phyloP scores from a whole-genome alignment of 805 yeast species.

The Nakazawaea ernobii region DNA sequence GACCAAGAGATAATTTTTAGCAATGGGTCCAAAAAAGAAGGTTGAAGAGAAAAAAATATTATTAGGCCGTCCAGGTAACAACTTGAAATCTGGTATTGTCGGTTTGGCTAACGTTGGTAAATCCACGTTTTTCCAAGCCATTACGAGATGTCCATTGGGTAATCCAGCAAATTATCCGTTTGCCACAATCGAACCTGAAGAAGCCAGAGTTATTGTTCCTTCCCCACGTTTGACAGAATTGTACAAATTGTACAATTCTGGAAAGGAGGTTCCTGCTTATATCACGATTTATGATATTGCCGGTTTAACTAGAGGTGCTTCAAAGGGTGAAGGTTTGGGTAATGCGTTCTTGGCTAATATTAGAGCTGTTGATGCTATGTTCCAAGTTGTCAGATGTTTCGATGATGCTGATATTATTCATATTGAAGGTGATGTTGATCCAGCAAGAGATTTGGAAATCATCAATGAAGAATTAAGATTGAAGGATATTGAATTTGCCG shows the following conservation, averaged over 20 bases:
- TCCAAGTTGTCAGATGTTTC: constrained; percentile 64
- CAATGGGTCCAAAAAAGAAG: constrained; percentile 35
- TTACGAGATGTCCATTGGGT: constrained; percentile 56
- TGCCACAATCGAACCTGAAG: constrained; percentile 73
- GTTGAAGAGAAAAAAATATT: constrained; percentile 32
- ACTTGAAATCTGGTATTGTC: constrained; percentile 44
- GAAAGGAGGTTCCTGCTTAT: constrained; percentile 45
- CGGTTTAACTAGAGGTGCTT: constrained; percentile 61
- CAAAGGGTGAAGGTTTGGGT: constrained; percentile 67
- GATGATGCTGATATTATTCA: constrained; percentile 62
- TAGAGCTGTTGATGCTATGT: constrained; percentile 65
- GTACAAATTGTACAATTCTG: constrained; percentile 41
- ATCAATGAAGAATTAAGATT: constrained; percentile 60
- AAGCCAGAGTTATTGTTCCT: constrained; percentile 51
- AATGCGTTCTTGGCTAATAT: constrained; percentile 66
- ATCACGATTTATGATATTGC: constrained; percentile 64
- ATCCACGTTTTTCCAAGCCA: constrained; percentile 53
- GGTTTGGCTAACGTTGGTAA: constrained; percentile 67
- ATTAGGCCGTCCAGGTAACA: constrained; percentile 36
- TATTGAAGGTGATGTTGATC: constrained; percentile 58
- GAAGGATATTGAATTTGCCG: constrained; percentile 68
- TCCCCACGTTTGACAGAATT: constrained; percentile 44
- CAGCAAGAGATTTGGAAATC: constrained; percentile 56
- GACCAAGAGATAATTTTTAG: background rate
- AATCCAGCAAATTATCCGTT: constrained; percentile 69